Evolutionary conservation across 768 basidiomycete genomes (phyloP).

Genomic region (Panaeolus papilionaceus): DNA sequence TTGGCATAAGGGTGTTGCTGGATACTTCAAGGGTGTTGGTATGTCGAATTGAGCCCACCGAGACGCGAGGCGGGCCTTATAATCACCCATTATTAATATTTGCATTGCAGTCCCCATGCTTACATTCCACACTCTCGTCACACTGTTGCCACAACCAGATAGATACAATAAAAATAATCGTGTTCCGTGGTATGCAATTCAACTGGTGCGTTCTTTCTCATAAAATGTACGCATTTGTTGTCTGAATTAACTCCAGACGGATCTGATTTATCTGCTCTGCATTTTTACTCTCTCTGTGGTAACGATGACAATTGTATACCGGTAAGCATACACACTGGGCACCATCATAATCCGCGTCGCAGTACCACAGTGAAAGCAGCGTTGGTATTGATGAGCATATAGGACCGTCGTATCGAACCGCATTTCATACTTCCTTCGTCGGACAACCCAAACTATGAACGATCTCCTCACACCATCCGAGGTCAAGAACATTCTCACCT

Average conservation of each 20-base stretch:
- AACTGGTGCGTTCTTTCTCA: constrained; percentile 58
- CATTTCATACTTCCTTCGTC: background rate
- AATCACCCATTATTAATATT: no score
- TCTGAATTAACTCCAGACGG: background rate
- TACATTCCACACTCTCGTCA: constrained; percentile 61
- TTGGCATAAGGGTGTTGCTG: constrained; percentile 58
- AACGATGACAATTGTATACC: background rate
- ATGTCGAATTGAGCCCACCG: constrained; percentile 23
- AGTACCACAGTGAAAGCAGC: no score
- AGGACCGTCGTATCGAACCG: background rate
- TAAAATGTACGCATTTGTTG: background rate
- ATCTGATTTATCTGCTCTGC: background rate
- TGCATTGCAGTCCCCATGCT: constrained; percentile 55
- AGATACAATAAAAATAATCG: constrained; percentile 67
- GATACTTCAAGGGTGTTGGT: constrained; percentile 84
- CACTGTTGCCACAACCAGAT: constrained; percentile 54
- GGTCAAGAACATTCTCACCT: background rate
- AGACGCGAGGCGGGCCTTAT: no score
- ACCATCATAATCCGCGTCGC: background rate
- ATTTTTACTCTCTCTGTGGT: background rate
- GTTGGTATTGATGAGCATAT: background rate
- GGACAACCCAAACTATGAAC: background rate
- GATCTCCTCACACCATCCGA: background rate
- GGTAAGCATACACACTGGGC: background rate
- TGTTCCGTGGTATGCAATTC: constrained; percentile 65